phyloP scores from a whole-genome alignment of 768 basidiomycete species.

The Boletus barrowsii region DNA sequence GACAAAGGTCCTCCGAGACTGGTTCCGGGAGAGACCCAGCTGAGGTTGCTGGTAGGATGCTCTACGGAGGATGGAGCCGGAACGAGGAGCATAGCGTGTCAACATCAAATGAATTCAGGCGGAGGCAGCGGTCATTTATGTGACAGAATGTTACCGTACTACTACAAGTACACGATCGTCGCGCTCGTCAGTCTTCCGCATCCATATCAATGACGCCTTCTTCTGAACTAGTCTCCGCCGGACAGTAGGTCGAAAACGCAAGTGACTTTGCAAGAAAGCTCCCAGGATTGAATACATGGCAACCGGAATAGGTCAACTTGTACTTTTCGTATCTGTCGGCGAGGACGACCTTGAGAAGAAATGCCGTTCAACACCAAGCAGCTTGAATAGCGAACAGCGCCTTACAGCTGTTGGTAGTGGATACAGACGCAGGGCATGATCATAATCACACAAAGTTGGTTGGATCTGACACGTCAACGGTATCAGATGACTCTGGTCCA shows the following conservation, averaged over 20 bases:
- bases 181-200: conserved; percentile 30
- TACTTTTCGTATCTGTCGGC: conserved; percentile 97
- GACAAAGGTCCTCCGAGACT: conserved; percentile 21
- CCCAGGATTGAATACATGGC: conserved; percentile 98
- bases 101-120: conserved; percentile 22
- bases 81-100: conserved; percentile 16
- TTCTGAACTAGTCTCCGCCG: conserved; percentile 80
- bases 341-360: conserved; percentile 64
- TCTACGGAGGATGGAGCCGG: conserved; percentile 5
- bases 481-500: conserved; percentile 93
- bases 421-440: conserved; percentile 89
- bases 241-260: conserved; percentile 88
- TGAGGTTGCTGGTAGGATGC: conserved; percentile 6
- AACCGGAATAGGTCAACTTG: conserved; percentile 95
- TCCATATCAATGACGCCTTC: conserved; percentile 55
- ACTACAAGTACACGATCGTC: not conserved
- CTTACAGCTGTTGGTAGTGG: conserved; percentile 90
- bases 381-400: not conserved
- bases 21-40: not conserved
- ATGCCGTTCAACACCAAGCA: conserved; percentile 5
- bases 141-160: not conserved
- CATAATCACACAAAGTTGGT: conserved; percentile 85
- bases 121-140: not conserved
- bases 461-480: conserved; percentile 84
- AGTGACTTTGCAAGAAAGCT: conserved; percentile 82